Conservation (phyloP, 164 flowering plant genomes). For the Tetracentron sinense region DNA sequence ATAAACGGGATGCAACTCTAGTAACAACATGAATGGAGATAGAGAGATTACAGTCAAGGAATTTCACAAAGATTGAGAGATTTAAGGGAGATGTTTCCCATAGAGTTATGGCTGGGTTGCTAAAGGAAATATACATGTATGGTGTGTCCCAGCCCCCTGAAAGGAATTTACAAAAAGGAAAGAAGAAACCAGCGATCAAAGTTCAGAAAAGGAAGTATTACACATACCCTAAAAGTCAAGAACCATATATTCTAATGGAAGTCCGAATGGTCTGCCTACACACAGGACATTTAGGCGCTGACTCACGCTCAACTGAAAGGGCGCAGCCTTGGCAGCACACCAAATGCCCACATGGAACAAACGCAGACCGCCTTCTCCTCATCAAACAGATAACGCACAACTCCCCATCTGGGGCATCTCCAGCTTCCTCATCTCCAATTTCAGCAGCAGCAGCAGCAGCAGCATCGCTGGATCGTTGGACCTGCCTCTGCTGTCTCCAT, state of each 20-base stretch:
- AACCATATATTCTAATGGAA: constrained; percentile 58
- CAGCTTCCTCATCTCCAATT: constrained; percentile 39
- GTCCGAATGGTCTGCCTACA: constrained; percentile 65
- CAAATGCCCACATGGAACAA: constrained; percentile 87
- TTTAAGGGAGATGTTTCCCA: no score
- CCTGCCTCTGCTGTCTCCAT: constrained; percentile 51
- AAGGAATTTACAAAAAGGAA: no score
- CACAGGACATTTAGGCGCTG: constrained; percentile 74
- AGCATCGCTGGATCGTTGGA: constrained; percentile 17
- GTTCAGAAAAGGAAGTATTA: background rate
- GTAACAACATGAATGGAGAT: no score
- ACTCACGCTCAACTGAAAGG: constrained; percentile 52
- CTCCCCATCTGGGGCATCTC: constrained; percentile 64
- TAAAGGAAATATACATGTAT: no score
- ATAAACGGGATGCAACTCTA: no score
- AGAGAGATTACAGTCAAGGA: no score
- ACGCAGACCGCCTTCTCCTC: constrained; percentile 69
- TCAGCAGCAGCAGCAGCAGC: constrained; percentile 12
- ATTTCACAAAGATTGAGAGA: no score
- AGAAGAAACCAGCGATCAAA: background rate
- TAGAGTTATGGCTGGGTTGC: no score
- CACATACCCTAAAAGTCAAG: constrained; percentile 29
- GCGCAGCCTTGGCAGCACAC: constrained; percentile 87
- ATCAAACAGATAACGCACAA: constrained; percentile 74
- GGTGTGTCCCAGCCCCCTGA: no score